phyloP scores from a whole-genome alignment of 306 rosid genomes.

The Urtica urens region DNA sequence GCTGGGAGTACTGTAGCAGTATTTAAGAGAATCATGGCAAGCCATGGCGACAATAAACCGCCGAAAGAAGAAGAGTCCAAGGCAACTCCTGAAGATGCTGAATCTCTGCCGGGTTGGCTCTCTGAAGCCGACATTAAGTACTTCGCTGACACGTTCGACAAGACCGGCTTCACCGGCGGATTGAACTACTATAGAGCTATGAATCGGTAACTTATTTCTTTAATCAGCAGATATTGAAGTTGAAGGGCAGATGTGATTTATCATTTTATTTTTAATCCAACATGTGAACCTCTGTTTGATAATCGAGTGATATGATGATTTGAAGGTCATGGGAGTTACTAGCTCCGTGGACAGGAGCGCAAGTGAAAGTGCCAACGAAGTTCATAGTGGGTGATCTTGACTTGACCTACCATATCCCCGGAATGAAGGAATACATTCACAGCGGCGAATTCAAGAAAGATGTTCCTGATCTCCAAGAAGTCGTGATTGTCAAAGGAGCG shows the following conservation, averaged over 20 bases:
- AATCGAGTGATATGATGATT: not conserved
- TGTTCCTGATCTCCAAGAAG: conserved; percentile 17
- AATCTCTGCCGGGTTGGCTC: conserved; percentile 57
- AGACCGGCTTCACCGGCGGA: conserved; percentile 73
- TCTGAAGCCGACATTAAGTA: conserved; percentile 53
- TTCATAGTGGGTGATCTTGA: conserved; percentile 20
- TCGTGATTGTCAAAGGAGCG: conserved; percentile 20
- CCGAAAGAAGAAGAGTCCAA: conserved; percentile 39
- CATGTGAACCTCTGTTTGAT: too few species aligned
- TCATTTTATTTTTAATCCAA: too few species aligned
- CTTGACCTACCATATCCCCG: conserved; percentile 14
- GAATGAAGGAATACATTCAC: conserved; percentile 19
- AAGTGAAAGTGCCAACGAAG: conserved; percentile 20
- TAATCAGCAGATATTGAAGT: too few species aligned
- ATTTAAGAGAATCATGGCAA: conserved; percentile 33
- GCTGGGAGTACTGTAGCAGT: conserved; percentile 26
- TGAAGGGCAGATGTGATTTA: too few species aligned
- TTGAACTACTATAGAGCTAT: conserved; percentile 70
- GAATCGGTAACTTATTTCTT: conserved; percentile 35
- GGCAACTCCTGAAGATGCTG: conserved; percentile 13
- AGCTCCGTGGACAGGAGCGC: conserved; percentile 15
- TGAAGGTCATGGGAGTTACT: conserved; percentile 22
- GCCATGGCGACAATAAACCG: conserved; percentile 40
- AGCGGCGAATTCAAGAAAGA: conserved; percentile 17
- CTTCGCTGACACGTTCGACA: conserved; percentile 42